Base-by-base conservation (phyloP, 805 yeast genomes). In the Komagataella phaffii region DNA sequence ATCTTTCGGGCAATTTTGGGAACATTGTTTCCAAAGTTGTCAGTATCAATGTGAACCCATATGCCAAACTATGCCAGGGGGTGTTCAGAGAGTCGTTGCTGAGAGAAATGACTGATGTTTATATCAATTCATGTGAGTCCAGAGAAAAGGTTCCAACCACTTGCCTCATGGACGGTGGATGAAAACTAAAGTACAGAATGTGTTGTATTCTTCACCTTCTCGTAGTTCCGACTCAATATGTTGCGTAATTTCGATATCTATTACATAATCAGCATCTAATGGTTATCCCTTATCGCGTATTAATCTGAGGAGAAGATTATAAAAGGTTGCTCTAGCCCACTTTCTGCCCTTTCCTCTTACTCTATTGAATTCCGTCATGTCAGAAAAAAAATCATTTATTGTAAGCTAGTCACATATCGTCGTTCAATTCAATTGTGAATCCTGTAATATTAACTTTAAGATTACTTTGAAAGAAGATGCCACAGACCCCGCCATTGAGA, bases 391-490 rank as follows among this genome's bases (percentile, higher is more conserved):
- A 55, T 60, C 65, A 40, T 64, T 62, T 49, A 64, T 64, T 48
- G 68, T 64, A 60, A 45, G 68, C 59, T 17, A 3, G 30, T 24
- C 45, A 14, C 18, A 2, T 12, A 17, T 18, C 24, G 40, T 17
- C 52, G 45, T 44, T 53, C 14, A 21, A 14, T 30, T 14, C 5
- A 8, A 8, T 14, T 3, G 12, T 30, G 14, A 30, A 30, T 7
- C 14, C 12, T 24, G 44, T 18, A 8, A 18, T 6, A 17, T 46
- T 46, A n/a, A 51, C 44, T 12, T 21, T 8, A 45, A 56, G 74
- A 65, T 71, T 49, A 71, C 74, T 40, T 60, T 71, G 24, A 70
- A 70, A 57, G 74, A 71, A 57, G 52, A 54, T 21, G 64, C 64
- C 48, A 24, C 64, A 30, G 63, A 60, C 50, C 69, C 70, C 49